Conservation (phyloP, 495 filamentous ascomycete genomes). For the Lasiosphaeria ovina region DNA sequence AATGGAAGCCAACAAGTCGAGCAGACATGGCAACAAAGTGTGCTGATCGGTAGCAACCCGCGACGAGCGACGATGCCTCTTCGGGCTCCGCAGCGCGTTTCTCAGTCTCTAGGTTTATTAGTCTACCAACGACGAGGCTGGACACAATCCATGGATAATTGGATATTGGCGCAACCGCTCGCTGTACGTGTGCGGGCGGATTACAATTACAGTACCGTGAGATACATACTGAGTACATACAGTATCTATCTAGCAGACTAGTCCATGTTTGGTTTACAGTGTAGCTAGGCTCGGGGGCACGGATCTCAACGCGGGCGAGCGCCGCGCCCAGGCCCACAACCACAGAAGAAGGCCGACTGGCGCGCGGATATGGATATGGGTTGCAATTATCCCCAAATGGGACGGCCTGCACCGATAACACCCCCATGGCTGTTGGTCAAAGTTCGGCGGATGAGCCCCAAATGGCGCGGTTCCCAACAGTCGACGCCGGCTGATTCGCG, state of each 20-base stretch:
- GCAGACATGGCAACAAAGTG: conserved; percentile 7
- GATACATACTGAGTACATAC: no score
- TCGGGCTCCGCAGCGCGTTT: conserved; percentile 2
- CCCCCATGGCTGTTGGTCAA: not conserved
- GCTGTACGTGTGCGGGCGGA: no score
- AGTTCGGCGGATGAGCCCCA: not conserved
- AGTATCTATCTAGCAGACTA: not conserved
- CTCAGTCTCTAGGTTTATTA: not conserved
- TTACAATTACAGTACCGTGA: no score
- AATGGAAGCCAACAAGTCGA: conserved; percentile 14
- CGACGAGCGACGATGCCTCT: not conserved
- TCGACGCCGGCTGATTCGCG: conserved; percentile 13
- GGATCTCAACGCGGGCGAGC: not conserved
- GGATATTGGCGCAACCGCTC: not conserved
- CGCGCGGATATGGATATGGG: conserved; percentile 15
- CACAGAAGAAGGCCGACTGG: conserved; percentile 11
- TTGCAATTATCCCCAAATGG: conserved; percentile 1
- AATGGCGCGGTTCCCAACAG: not conserved
- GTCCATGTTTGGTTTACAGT: not conserved
- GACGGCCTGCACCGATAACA: not conserved
- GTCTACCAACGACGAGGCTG: conserved; percentile 5
- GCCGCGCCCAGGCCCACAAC: not conserved
- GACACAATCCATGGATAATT: conserved; percentile 2
- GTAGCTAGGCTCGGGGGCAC: not conserved
- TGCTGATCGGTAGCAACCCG: conserved; percentile 12